Percentiles rank a stretch among this genome's conserved stretches.
Evolutionary conservation across 768 basidiomycete genomes (phyloP).

Genomic region (Boletus rufocinnamomeus): DNA sequence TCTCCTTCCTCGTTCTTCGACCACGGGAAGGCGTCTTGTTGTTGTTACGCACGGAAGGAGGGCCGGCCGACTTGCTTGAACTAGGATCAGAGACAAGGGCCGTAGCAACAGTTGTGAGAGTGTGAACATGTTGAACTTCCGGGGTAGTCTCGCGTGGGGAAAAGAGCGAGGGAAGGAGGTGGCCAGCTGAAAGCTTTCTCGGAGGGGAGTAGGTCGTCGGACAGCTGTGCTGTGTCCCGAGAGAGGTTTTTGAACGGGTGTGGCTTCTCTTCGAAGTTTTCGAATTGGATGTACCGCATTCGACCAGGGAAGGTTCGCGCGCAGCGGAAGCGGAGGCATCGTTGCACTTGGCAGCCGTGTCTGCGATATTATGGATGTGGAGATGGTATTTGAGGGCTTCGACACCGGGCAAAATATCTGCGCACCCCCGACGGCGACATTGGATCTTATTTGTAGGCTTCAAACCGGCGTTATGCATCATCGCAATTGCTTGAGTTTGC

Average conservation of each 20-base stretch:
- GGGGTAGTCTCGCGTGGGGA: conserved; percentile 11
- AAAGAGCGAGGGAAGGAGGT: conserved; percentile 18
- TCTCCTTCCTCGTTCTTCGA: conserved; percentile 19
- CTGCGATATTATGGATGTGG: conserved; percentile 57
- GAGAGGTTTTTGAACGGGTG: conserved; percentile 23
- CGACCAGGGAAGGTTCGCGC: not conserved
- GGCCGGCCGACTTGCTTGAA: not conserved
- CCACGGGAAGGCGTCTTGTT: conserved; percentile 17
- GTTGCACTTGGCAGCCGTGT: conserved; percentile 14
- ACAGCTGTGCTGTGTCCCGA: conserved; percentile 1
- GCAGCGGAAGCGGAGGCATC: not conserved
- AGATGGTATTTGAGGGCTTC: conserved; percentile 53
- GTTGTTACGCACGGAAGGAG: not conserved
- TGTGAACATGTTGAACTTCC: conserved; percentile 6
- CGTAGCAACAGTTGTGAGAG: conserved; percentile 16
- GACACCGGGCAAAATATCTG: conserved; percentile 42
- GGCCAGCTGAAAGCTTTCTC: conserved; percentile 21
- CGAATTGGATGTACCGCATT: not conserved
- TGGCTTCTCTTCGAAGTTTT: conserved; percentile 11
- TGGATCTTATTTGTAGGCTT: conserved; percentile 36
- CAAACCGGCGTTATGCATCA: conserved; percentile 31
- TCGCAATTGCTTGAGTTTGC: conserved; percentile 29
- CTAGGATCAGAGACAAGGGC: conserved; percentile 7
- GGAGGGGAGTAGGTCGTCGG: not conserved
- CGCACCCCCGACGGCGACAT: conserved; percentile 50